phyloP scores from a whole-genome alignment of 2,329 filamentous ascomycete genomes.

The Daldinia eschscholtzii region DNA sequence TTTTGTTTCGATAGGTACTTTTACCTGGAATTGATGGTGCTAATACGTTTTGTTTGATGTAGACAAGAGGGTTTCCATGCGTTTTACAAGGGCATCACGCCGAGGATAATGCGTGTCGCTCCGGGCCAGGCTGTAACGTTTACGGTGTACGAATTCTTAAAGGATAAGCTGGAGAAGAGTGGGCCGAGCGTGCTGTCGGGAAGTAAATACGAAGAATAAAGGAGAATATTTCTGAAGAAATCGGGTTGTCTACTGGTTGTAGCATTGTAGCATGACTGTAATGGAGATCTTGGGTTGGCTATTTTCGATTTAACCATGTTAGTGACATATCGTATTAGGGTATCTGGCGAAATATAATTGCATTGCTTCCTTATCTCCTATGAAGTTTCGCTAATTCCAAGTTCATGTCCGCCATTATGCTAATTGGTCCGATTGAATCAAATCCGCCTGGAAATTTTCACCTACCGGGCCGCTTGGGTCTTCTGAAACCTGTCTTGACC shows the following conservation, averaged over 20 bases:
- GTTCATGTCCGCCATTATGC: background rate
- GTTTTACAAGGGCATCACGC: constrained; percentile 99
- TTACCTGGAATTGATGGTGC: background rate
- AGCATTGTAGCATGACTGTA: background rate
- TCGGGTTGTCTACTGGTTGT: background rate
- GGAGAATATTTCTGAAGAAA: background rate
- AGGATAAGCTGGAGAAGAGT: constrained; percentile 77
- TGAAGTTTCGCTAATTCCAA: constrained; percentile 17
- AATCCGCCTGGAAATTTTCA: constrained; percentile 42
- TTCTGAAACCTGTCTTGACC: constrained; percentile 76
- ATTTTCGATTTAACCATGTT: constrained; percentile 1
- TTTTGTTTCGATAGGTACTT: background rate
- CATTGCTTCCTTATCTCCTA: constrained; percentile 19
- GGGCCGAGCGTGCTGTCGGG: constrained; percentile 69
- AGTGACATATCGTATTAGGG: constrained; percentile 1
- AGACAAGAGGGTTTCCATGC: constrained; percentile 93
- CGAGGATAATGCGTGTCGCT: constrained; percentile 95
- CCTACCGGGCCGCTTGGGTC: constrained; percentile 83
- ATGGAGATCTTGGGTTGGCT: background rate
- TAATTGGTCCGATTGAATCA: background rate
- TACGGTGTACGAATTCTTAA: constrained; percentile 83
- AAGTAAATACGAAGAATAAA: constrained; percentile 76
- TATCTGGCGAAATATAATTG: constrained; percentile 26
- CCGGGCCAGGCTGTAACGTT: constrained; percentile 88
- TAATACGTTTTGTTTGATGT: constrained; percentile 37